Base-by-base conservation (phyloP, 345 rosid genomes). In the Hibiscus tridactylites region DNA sequence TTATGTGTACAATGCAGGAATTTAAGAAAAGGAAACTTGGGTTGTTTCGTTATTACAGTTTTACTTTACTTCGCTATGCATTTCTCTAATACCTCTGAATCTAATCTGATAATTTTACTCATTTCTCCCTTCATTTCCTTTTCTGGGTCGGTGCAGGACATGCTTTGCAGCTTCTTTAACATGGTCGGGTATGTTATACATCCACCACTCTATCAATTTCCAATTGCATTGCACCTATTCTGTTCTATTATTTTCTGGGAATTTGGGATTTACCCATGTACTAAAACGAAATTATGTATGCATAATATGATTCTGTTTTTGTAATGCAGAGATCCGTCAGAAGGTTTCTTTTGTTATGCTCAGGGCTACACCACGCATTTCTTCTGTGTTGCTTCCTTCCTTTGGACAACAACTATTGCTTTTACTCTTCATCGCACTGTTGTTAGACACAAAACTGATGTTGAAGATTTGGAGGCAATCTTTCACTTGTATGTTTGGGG, bases 401-500 rank as follows among this genome's bases (percentile, higher is more conserved):
- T 94, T 52, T 94, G 98, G 98, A 94, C 98, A 21, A 94, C 97
- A 2, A 85, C 88, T 13, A 94, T 94, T 76, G 96, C 98, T 70
- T 94, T 94, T 78, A 91, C 98, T 28, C 98, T 94, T 76, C 97
- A 94, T 64, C 95, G 97, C 2, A 91, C 97, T 71, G 97, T 94
- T 47, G 97, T 91, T 44, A 80, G 79, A 76, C 98, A 94, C 85
- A 91, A 91, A 80, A 83, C 96, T 1, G 98, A 91, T 79, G 94
- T 94, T 12, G 97, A 94, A 87, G 98, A 94, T 85, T 81, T 94
- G 71, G 97, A 94, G 82, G 94, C 90, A 39, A 80, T 94, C 83
- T 94, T 94, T 83, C 98, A 94, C 82, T 77, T 94, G 76, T 91
- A 91, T 79, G 98, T 94, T 63, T 94, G 98, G 98, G 98, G 97